Conservation (phyloP, 176 grass and related monocot genomes). For the Rhipidocladum racemiflorum region DNA sequence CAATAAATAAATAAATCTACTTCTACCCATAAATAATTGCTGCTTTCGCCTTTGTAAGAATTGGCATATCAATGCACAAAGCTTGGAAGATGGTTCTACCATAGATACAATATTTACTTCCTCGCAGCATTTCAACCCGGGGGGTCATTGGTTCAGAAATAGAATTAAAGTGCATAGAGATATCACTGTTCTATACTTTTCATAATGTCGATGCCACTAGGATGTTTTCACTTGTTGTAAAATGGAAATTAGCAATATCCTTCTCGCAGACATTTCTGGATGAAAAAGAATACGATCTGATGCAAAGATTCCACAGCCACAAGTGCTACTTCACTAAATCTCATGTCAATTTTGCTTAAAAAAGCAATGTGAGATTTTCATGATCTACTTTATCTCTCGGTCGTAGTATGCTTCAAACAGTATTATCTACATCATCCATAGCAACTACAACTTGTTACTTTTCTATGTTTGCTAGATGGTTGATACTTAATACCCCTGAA, state of each 20-base stretch:
- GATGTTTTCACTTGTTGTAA: neutral
- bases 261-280: neutral
- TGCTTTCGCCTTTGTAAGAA: neutral
- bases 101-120: neutral
- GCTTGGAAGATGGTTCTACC: neutral
- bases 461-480: neutral
- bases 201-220: neutral
- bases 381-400: neutral
- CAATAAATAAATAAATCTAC: neutral
- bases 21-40: neutral
- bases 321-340: neutral
- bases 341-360: neutral
- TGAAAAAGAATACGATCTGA: neutral
- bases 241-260: neutral
- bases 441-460: neutral
- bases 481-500: neutral
- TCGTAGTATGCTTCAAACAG: neutral
- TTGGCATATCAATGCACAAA: neutral
- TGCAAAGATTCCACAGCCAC: neutral
- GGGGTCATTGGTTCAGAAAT: neutral
- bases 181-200: neutral
- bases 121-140: neutral
- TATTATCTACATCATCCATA: neutral
- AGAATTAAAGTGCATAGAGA: neutral
- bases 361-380: neutral